Evolutionary conservation across 768 basidiomycete genomes (phyloP).

Genomic region (Leccinum ochraceum): DNA sequence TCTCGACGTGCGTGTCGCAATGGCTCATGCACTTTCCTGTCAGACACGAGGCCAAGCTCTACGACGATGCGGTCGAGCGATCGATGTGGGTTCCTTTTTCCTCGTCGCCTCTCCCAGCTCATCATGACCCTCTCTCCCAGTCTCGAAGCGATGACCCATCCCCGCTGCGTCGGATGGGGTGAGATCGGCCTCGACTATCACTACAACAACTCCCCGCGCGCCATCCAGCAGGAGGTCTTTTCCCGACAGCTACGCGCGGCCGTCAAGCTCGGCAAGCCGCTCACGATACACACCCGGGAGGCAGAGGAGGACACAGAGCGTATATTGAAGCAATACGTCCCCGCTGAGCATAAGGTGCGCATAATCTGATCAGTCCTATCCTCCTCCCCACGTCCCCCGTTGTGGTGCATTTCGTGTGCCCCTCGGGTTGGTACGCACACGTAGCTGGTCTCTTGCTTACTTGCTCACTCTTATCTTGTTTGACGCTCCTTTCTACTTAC

Average conservation of each 20-base stretch:
- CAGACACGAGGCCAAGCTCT: conserved; percentile 72
- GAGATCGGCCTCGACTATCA: conserved; percentile 90
- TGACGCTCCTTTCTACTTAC: background rate
- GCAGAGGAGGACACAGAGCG: conserved; percentile 81
- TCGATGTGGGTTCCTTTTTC: conserved; percentile 52
- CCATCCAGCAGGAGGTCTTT: conserved; percentile 67
- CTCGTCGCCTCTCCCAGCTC: background rate
- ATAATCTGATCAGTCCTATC: background rate
- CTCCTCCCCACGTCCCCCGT: background rate
- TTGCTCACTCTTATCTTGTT: no score
- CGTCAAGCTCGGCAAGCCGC: conserved; percentile 66
- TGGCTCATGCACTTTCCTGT: background rate
- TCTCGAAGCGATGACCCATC: conserved; percentile 73
- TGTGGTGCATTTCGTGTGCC: background rate
- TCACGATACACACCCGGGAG: conserved; percentile 86
- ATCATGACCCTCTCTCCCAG: conserved; percentile 34
- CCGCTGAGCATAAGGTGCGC: conserved; percentile 63
- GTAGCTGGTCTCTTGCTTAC: no score
- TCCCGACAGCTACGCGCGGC: conserved; percentile 68
- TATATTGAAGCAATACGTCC: conserved; percentile 76
- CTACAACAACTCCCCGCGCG: conserved; percentile 75
- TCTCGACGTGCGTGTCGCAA: background rate
- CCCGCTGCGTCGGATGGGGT: conserved; percentile 85
- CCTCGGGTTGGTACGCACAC: background rate
- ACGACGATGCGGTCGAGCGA: conserved; percentile 65